Percentiles rank a stretch among this genome's conserved stretches.
Conservation (phyloP, 345 rosid genomes). For the Bruguiera gymnorhiza region DNA sequence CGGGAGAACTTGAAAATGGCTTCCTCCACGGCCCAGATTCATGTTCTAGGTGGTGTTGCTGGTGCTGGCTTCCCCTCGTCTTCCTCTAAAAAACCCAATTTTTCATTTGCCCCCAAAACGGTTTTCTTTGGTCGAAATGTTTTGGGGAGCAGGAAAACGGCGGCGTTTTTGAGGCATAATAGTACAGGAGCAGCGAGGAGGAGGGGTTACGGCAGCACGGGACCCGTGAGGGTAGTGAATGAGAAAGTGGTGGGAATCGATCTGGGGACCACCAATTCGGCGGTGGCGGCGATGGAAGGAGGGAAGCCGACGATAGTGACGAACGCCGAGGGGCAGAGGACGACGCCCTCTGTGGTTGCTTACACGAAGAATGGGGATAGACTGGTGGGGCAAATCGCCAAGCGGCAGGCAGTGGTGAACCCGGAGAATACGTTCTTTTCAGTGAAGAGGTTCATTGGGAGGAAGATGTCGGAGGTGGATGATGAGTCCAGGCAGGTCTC, state of each 20-base stretch:
- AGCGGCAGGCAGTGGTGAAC: constrained; percentile 95
- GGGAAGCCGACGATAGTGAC: constrained; percentile 97
- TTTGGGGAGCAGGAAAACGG: constrained; percentile 25
- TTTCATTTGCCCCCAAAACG: constrained; percentile 23
- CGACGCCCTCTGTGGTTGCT: constrained; percentile 97
- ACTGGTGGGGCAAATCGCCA: constrained; percentile 96
- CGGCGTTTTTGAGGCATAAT: constrained; percentile 45
- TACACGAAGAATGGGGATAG: constrained; percentile 86
- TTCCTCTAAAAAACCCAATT: constrained; percentile 28
- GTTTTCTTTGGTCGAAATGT: constrained; percentile 57
- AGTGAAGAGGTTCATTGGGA: constrained; percentile 95
- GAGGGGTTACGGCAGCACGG: constrained; percentile 38
- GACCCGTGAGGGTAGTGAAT: constrained; percentile 62
- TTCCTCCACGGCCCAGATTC: constrained; percentile 68
- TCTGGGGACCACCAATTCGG: constrained; percentile 94
- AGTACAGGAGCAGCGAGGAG: constrained; percentile 28
- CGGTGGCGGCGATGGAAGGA: constrained; percentile 99
- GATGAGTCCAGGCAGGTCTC: constrained; percentile 97
- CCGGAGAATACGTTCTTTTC: constrained; percentile 98
- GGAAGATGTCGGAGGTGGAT: constrained; percentile 93
- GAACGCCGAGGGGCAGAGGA: constrained; percentile 94
- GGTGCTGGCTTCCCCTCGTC: constrained; percentile 27
- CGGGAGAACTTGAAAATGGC: constrained; percentile 41
- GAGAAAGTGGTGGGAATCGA: constrained; percentile 98
- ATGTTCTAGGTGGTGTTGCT: constrained; percentile 49